Evolutionary conservation across 2,329 filamentous ascomycete species (phyloP), one percentile per base, ranked within the genome.

Genomic region (Sphaerulina populicola): DNA sequence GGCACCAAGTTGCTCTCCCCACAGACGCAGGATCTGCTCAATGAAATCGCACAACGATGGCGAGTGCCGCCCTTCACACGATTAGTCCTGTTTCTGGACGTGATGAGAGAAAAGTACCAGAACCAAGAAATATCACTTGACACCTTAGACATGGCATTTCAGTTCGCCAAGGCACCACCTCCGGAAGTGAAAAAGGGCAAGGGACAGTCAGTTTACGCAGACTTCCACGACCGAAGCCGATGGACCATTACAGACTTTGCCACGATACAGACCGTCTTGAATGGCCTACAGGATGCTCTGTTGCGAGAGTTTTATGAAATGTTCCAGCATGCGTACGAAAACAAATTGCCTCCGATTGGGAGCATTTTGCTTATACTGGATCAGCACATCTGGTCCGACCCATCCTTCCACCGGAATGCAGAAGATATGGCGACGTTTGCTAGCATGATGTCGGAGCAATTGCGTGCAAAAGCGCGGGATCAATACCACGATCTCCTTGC

Each of bases 31-130:
- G 89, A 96, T 50, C 73, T 98, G 41, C 71, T 98, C 56, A 86
- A 85, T 54, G 91, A 97, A 67, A 77, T 96, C 51, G 87, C 85
- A 53, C 74, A 88, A 56, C 82, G 90, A 62, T 98, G 93, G 93
- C 83, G 93, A 44, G 78, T 98, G 55, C 89, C 91, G 2, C 82
- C 85, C 57, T 88, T 83, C 63, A 88, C 88, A 3, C 80, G 89
- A 40, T 76, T 88, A 46, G 81, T 94, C 5, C 71, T 91, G 5
- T 83, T 95, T 61, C 72, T 97, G 33, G 93, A 97, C 70, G 86
- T 94, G 50, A 79, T 88, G 6, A 79, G 84, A 18, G 85, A 89
- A 62, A 93, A 93, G 67, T 97, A 89, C 64, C 73, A 88, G 41
- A 85, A 94, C 59, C 82, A 87, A 58, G 86, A 94, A 62, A 81